Percentiles rank a stretch among this genome's conserved stretches.
These are phyloP conservation scores for Acmispon strigosus DNA, from an alignment of 306 rosid genomes.

Conservation along the genomic window DNA sequence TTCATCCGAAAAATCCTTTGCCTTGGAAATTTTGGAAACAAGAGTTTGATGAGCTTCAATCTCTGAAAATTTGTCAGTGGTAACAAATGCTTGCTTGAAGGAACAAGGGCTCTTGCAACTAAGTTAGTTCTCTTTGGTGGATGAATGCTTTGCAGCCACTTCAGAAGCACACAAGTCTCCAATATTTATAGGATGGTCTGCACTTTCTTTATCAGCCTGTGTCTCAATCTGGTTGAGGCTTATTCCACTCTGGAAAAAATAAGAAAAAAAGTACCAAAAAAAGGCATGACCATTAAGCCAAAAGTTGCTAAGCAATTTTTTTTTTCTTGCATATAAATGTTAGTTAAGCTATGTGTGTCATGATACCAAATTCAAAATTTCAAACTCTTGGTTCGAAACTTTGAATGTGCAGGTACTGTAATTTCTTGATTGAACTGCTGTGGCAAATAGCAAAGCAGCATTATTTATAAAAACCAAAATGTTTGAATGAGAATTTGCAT, in stretches of 20 bases:
- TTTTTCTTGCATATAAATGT: too few species aligned
- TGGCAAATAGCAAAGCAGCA: not conserved
- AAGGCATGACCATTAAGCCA: too few species aligned
- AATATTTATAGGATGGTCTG: not conserved
- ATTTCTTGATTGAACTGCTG: not conserved
- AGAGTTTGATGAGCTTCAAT: not conserved
- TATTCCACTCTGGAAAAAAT: not conserved
- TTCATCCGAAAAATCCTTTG: not conserved
- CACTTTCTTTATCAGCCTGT: not conserved
- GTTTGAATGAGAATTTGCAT: not conserved
- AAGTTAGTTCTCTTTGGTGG: not conserved
- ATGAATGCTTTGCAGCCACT: not conserved
- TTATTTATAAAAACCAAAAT: not conserved
- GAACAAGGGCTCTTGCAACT: slow-evolving; percentile 7
- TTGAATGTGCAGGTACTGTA: too few species aligned
- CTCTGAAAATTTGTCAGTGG: not conserved
- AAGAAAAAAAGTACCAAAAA: not conserved
- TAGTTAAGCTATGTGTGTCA: too few species aligned
- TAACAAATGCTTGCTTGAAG: slow-evolving; percentile 15
- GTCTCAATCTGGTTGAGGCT: not conserved
- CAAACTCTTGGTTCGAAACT: not conserved
- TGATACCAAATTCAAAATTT: not conserved
- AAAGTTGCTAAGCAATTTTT: too few species aligned
- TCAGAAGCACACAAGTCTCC: not conserved
- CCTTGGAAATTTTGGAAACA: slow-evolving; percentile 2